phyloP scores from a whole-genome alignment of 768 basidiomycete genomes.

The Tephrocybe sp. region DNA sequence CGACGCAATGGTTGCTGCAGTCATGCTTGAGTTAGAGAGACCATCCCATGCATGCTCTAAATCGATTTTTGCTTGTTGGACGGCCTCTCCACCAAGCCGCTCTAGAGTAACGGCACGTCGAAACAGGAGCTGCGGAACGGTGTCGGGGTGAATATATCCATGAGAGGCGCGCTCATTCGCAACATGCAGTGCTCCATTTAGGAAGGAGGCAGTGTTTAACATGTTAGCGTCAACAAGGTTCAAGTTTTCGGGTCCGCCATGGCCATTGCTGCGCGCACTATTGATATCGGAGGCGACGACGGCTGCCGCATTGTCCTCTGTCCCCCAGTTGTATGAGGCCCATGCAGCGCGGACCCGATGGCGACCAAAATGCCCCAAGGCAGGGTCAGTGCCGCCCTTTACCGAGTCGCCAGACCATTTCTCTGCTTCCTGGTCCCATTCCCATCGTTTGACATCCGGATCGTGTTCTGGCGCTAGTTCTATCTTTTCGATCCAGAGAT shows the following conservation, averaged over 20 bases:
- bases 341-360: constrained; percentile 68
- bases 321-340: constrained; percentile 67
- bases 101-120: constrained; percentile 59
- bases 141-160: constrained; percentile 44
- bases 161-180: constrained; percentile 37
- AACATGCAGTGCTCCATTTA: constrained; percentile 45
- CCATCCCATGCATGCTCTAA: constrained; percentile 59
- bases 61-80: constrained; percentile 51
- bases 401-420: constrained; percentile 55
- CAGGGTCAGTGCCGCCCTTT: constrained; percentile 69
- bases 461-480: constrained; percentile 47
- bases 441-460: constrained; percentile 53
- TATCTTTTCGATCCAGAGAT: constrained; percentile 63
- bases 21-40: constrained; percentile 33
- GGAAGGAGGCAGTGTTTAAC: constrained; percentile 50
- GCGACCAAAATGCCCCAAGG: constrained; percentile 57
- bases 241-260: constrained; percentile 30
- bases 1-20: constrained; percentile 53
- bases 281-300: constrained; percentile 37
- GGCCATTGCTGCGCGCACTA: constrained; percentile 28
- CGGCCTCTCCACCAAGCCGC: constrained; percentile 50
- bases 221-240: constrained; percentile 53
- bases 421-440: constrained; percentile 64
- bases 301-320: constrained; percentile 33
- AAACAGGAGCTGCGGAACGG: constrained; percentile 50